Evolutionary conservation across 208 protist species (phyloP), one percentile per base, ranked within the genome.

Genomic region (Eutreptiella sp.): DNA sequence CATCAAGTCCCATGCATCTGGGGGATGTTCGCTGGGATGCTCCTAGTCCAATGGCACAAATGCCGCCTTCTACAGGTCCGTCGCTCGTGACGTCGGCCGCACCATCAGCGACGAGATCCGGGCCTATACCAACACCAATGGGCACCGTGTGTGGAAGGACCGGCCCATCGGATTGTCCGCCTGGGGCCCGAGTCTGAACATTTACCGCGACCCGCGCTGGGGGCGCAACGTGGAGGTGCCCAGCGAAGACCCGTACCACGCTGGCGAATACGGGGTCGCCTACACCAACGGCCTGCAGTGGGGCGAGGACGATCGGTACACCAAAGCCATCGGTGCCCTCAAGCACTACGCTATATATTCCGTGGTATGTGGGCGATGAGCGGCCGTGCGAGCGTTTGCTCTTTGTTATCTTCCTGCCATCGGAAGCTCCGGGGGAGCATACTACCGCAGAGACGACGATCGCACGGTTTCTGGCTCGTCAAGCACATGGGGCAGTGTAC

Each of bases 121-220:
- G 31, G 31, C 50, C n/a, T n/a, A n/a, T n/a, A n/a, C n/a, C n/a
- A n/a, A 70, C 24, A 28, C 36, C 9, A 1, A 43, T 7, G 42
- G 38, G 1, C 63, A 27, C 24, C 38, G 42, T 33, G n/a, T n/a
- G 9, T 19, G 5, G 5, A 21, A 26, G 9, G 7, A 7, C 5
- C 24, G 19, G 46, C 54, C 23, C 58, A 48, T 60, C 54, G n/a
- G 36, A 14, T n/a, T 57, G 7, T 24, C 14, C 50, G 14, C 24
- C 11, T 57, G 50, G 50, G 16, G 69, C 14, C 72, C 72, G 0
- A 76, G 68, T 55, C 36, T 80, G n/a, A 75, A 78, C 66, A 63
- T 80, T 21, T 45, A 21, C n/a, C 46, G 75, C 1, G 73, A 80
- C 46, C 75, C 71, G 27, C 55, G 73, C 9, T 80, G 74, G 74